Percentiles rank a stretch among this genome's conserved stretches.
These are phyloP conservation scores for Globisporangium ultimum DNA, from an alignment of 352 stramenopile species.

Conservation along the genomic window DNA sequence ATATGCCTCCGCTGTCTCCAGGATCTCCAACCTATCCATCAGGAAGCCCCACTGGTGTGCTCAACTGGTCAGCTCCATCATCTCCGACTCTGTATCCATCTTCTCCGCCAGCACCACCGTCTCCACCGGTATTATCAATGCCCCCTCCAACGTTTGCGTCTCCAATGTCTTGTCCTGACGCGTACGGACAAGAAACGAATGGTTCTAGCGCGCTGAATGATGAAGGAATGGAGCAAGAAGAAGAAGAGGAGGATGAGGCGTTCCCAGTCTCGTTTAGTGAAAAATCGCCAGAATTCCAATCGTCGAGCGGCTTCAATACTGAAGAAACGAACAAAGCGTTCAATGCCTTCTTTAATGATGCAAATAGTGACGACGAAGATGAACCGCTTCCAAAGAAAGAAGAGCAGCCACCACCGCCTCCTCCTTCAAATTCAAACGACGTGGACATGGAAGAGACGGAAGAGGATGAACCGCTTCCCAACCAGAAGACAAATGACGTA, in stretches of 20 bases:
- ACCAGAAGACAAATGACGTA: background rate
- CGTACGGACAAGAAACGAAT: conserved; percentile 9
- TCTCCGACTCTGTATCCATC: conserved; percentile 24
- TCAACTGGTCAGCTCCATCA: conserved; percentile 25
- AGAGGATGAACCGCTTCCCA: conserved; percentile 57
- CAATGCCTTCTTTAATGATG: conserved; percentile 71
- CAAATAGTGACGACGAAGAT: conserved; percentile 55
- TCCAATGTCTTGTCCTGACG: conserved; percentile 4
- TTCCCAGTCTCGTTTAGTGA: conserved; percentile 54
- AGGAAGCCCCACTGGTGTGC: conserved; percentile 1
- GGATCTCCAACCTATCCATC: conserved; percentile 4
- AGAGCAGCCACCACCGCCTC: background rate
- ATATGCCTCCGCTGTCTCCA: conserved; percentile 16
- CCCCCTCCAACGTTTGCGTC: background rate
- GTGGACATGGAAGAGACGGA: conserved; percentile 49
- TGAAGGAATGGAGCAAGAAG: conserved; percentile 30
- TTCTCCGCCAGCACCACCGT: conserved; percentile 25
- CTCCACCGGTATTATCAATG: conserved; percentile 11
- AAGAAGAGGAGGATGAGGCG: conserved; percentile 69
- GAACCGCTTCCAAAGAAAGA: conserved; percentile 48
- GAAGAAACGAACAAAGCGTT: conserved; percentile 64
- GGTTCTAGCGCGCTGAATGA: background rate
- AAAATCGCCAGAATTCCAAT: conserved; percentile 23
- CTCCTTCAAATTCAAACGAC: conserved; percentile 9
- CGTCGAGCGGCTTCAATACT: conserved; percentile 40